Conservation (phyloP, 2,329 filamentous ascomycete genomes). For the Colletotrichum euphorbiae region DNA sequence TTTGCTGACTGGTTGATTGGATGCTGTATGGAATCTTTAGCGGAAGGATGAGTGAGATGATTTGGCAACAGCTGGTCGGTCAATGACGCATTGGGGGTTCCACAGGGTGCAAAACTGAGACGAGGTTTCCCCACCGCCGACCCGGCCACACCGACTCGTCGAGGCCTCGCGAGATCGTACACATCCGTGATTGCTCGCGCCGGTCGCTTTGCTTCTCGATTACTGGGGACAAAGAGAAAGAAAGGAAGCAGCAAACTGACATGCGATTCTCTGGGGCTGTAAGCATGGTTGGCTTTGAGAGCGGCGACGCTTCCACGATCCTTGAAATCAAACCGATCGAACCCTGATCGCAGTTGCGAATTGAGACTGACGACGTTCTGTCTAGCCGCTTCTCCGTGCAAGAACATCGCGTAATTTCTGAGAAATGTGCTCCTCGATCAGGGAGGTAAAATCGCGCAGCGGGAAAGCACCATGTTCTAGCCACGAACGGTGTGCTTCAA, state of each 20-base stretch:
- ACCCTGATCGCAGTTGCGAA: no score
- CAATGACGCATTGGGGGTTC: slow-evolving; percentile 22
- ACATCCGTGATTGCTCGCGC: neutral
- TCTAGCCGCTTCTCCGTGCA: neutral
- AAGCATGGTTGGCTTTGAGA: no score
- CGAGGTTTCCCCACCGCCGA: slow-evolving; percentile 9
- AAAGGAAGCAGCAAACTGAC: no score
- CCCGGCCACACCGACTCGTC: neutral
- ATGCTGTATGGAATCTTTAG: neutral
- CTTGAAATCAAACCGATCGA: no score
- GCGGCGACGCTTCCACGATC: no score
- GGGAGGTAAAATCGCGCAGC: neutral
- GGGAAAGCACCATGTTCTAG: neutral
- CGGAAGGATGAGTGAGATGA: neutral
- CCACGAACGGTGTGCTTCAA: neutral
- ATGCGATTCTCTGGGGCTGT: no score
- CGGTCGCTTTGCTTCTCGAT: neutral
- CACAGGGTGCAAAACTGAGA: slow-evolving; percentile 16
- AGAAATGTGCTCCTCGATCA: slow-evolving; percentile 13
- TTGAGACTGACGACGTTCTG: no score
- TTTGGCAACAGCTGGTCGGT: neutral
- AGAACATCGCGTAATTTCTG: neutral
- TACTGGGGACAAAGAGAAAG: neutral
- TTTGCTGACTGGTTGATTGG: no score
- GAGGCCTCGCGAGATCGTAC: neutral